phyloP scores from a whole-genome alignment of 2,329 filamentous ascomycete genomes.

The Aspergillus sp. region DNA sequence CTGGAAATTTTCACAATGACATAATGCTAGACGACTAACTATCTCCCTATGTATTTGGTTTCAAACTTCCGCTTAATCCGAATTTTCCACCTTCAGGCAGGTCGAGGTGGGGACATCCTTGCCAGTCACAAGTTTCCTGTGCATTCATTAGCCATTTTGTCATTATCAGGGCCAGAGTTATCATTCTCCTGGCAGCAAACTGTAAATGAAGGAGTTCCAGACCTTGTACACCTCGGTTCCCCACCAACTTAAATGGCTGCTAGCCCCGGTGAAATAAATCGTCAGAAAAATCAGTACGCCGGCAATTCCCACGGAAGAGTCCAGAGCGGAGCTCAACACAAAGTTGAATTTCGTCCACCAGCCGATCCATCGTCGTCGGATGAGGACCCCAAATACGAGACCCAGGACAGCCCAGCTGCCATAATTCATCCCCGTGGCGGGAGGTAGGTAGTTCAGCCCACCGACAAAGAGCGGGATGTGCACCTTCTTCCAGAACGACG shows the following conservation, averaged over 20 bases:
- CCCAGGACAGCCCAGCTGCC: slow-evolving; percentile 66
- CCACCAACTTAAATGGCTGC: slow-evolving; percentile 24
- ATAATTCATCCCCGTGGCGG: slow-evolving; percentile 66
- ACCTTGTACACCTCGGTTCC: slow-evolving; percentile 26
- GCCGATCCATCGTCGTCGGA: slow-evolving; percentile 58
- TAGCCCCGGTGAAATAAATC: slow-evolving; percentile 25
- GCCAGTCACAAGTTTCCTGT: slow-evolving; percentile 26
- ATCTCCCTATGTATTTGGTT: too few relatives aligned
- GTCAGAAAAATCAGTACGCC: slow-evolving; percentile 29
- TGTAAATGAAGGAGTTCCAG: not conserved
- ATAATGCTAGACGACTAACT: too few relatives aligned
- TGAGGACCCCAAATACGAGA: slow-evolving; percentile 58
- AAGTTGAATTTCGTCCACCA: slow-evolving; percentile 78
- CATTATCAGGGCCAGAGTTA: too few relatives aligned
- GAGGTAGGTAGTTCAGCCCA: slow-evolving; percentile 49
- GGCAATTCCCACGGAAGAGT: slow-evolving; percentile 36
- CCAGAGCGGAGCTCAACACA: slow-evolving; percentile 66
- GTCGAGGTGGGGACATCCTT: slow-evolving; percentile 18
- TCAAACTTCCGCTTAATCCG: slow-evolving; percentile 2
- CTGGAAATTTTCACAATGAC: not conserved
- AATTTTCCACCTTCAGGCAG: slow-evolving; percentile 18
- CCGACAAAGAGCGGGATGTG: slow-evolving; percentile 16
- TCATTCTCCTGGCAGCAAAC: not conserved
- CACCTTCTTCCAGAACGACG: slow-evolving; percentile 2
- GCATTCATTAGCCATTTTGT: slow-evolving; percentile 1